Base-by-base conservation (phyloP, 2,329 filamentous ascomycete genomes). In the Aspergillus fumigatus region DNA sequence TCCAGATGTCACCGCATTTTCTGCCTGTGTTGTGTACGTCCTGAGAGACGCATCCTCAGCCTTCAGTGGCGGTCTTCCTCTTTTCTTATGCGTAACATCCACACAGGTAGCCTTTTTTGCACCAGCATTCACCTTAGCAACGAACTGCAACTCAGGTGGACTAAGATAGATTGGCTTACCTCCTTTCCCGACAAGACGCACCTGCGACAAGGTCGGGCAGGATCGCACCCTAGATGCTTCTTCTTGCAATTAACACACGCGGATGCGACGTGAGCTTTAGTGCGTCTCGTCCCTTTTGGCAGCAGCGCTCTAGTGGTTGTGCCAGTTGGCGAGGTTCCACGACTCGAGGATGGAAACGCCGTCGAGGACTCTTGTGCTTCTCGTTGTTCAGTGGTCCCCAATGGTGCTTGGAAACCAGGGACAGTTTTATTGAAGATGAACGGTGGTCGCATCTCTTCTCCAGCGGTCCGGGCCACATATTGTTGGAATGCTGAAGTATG, bases 181-280 rank as follows among this genome's bases (percentile, higher is more conserved):
- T 77, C 73, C 67, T 79, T 79, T 11, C 76, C 76, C 45, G 75
- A 72, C 48, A 77, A 66, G 45, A 78, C 73, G 65, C 77, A 79
- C 65, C 77, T 65, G 59, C 73, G 73, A 63, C 77, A 79, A 23
- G 77, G 77, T 43, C 77, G 70, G 51, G 72, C 75, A 27, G 75
- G 71, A 58, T 79, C 77, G 60, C 77, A 79, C 43, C 76, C 73
- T 51, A 79, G 58, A 59, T 79, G 77, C 62, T 79, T 79, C 62
- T 75, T 76, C 60, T 79, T 79, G 63, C 77, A 79, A 59, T 79
- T 79, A 14, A 79, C 74, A 62, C 77, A 79, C 2, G 77, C 77
- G 3, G 77, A 79, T 29, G 77, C 76, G 27, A 79, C 77, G 65
- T 79, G 77, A 6, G 77, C 74, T 57, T 79, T 79, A 4, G 75